A percentile compares a stretch with the other conserved stretches of the same genome.
Evolutionary conservation across 2,329 filamentous ascomycete species (phyloP).

Genomic region (Ophiostoma ulmi): DNA sequence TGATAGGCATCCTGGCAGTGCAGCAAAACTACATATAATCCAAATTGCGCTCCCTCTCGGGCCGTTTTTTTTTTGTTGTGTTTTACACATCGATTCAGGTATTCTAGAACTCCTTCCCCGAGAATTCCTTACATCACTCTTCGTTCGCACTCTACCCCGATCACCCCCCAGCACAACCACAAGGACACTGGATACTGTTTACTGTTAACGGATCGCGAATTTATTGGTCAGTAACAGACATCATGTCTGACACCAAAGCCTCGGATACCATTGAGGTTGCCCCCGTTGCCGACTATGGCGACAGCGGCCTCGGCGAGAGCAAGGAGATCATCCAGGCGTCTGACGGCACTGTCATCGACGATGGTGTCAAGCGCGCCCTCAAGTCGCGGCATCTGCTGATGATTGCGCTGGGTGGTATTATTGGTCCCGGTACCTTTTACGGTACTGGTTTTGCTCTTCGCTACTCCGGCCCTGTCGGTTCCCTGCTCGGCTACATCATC

Average conservation of each 20-base stretch:
- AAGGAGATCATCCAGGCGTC: conserved; percentile 5
- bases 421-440: conserved; percentile 45
- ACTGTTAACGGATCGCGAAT: neutral
- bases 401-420: conserved; percentile 44
- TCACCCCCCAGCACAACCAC: neutral
- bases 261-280: neutral
- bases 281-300: neutral
- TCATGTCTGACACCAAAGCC: neutral
- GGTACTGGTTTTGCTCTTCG: conserved; percentile 41
- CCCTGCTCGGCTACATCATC: conserved; percentile 40
- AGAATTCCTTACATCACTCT: neutral
- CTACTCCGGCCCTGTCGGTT: conserved; percentile 39
- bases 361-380: conserved; percentile 27
- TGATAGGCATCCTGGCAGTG: neutral
- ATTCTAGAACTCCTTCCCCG: neutral
- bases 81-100: neutral
- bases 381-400: conserved; percentile 44
- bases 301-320: conserved; percentile 14
- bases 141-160: neutral
- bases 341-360: neutral
- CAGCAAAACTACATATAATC: neutral
- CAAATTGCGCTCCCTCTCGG: neutral
- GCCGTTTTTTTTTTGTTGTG: neutral
- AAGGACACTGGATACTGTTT: neutral
- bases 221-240: neutral